Conservation (phyloP, 495 filamentous ascomycete species). For the Daldinia bambusicola region DNA sequence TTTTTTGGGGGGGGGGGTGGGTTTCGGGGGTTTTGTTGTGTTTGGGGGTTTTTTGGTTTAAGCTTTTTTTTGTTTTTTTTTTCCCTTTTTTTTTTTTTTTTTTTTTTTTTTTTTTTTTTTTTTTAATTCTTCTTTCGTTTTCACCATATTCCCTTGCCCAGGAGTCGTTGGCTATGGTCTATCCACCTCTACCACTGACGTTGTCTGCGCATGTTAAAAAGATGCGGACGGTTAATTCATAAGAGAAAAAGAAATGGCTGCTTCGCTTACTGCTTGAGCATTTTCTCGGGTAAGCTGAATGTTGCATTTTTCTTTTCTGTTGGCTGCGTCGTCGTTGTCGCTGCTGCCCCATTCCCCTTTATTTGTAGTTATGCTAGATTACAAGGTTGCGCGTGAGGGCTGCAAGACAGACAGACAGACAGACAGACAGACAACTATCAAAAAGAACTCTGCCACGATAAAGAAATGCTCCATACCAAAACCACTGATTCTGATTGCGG, state of each 20-base stretch:
- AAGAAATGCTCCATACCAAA: conserved; percentile 7
- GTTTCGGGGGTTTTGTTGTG: too few species aligned
- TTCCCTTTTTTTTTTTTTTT: too few species aligned
- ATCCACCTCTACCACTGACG: conserved; percentile 34
- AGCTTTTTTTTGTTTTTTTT: too few species aligned
- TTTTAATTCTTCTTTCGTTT: too few species aligned
- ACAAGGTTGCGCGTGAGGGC: conserved; percentile 18
- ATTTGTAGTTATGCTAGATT: conserved; percentile 46
- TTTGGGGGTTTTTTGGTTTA: too few species aligned
- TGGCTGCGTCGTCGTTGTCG: not conserved
- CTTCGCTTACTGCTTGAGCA: conserved; percentile 5
- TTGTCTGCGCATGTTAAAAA: conserved; percentile 10
- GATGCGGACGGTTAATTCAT: conserved; percentile 19
- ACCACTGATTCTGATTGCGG: conserved; percentile 10
- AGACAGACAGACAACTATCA: not conserved
- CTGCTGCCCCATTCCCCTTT: not conserved
- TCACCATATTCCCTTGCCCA: conserved; percentile 8
- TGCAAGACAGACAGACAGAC: not conserved
- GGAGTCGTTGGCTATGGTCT: conserved; percentile 42
- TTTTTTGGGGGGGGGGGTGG: too few species aligned
- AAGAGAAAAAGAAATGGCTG: not conserved
- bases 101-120: conserved; percentile 14
- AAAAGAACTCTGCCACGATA: not conserved
- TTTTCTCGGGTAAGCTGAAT: not conserved
- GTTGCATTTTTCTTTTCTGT: conserved; percentile 7